Evolutionary conservation across 73 alveolate genomes (phyloP).

Genomic region (Tetrahymena thermophila): DNA sequence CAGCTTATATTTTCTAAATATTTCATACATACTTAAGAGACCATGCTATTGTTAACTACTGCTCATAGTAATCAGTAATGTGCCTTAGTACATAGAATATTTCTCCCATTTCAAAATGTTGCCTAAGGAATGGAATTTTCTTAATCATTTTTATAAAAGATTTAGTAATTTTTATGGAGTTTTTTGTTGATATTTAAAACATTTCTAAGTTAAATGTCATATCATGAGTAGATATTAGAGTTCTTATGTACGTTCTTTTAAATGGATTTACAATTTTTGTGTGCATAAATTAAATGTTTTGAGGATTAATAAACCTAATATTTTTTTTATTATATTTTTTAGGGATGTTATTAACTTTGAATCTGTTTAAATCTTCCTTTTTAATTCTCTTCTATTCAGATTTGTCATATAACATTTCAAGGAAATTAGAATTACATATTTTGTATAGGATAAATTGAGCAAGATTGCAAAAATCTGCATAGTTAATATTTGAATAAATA

Average conservation of each 20-base stretch:
- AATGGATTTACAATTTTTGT: background rate
- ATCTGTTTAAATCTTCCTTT: background rate
- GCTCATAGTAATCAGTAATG: background rate
- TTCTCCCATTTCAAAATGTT: background rate
- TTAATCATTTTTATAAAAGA: background rate
- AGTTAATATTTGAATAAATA: background rate
- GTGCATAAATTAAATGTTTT: background rate
- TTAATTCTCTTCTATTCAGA: background rate
- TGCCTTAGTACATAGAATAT: background rate
- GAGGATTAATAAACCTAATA: background rate
- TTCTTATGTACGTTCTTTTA: background rate
- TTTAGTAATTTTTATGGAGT: background rate
- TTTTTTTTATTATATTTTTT: background rate
- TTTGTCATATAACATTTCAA: background rate
- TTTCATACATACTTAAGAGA: background rate
- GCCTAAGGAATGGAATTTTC: background rate
- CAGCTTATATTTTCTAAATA: no score
- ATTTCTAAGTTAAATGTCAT: background rate
- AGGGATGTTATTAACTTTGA: background rate
- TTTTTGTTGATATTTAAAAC: background rate
- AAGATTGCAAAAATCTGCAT: background rate
- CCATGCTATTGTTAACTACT: background rate
- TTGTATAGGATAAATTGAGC: background rate
- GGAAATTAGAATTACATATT: background rate
- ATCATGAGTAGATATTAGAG: background rate